phyloP scores from a whole-genome alignment of 371 early-diverging fungal genomes.

The Entomophthora muscae region DNA sequence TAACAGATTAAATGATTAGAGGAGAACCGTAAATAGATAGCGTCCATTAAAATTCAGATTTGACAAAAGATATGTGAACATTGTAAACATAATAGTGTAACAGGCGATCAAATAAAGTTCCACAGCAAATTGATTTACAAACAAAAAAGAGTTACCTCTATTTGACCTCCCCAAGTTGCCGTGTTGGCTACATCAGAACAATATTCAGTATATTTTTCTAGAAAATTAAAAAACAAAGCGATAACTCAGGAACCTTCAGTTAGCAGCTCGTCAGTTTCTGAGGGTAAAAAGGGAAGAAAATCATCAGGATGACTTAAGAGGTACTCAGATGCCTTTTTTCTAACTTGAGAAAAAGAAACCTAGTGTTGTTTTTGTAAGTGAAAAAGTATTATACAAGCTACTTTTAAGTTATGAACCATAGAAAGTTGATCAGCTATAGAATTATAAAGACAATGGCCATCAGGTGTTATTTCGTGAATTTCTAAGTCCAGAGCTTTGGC shows the following conservation, averaged over 20 bases:
- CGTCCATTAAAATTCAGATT: background rate
- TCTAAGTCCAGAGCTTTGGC: background rate
- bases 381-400: background rate
- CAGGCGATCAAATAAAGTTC: background rate
- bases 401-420: background rate
- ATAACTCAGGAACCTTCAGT: background rate
- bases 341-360: background rate
- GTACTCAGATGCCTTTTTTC: slow-evolving; percentile 4
- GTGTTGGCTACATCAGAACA: background rate
- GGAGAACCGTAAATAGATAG: background rate
- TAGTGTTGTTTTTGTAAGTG: background rate
- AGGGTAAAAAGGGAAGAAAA: slow-evolving; percentile 5
- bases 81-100: background rate
- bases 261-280: background rate
- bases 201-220: background rate
- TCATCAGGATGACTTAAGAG: background rate
- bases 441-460: slow-evolving; percentile 8
- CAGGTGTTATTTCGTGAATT: background rate
- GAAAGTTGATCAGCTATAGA: slow-evolving; percentile 2
- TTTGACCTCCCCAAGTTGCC: slow-evolving; percentile 7
- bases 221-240: background rate
- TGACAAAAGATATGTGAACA: background rate
- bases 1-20: background rate
- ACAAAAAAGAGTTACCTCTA: slow-evolving; percentile 3
- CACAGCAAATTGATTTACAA: background rate